Conservation (phyloP, 345 rosid genomes). For the Gossypium mustelinum region DNA sequence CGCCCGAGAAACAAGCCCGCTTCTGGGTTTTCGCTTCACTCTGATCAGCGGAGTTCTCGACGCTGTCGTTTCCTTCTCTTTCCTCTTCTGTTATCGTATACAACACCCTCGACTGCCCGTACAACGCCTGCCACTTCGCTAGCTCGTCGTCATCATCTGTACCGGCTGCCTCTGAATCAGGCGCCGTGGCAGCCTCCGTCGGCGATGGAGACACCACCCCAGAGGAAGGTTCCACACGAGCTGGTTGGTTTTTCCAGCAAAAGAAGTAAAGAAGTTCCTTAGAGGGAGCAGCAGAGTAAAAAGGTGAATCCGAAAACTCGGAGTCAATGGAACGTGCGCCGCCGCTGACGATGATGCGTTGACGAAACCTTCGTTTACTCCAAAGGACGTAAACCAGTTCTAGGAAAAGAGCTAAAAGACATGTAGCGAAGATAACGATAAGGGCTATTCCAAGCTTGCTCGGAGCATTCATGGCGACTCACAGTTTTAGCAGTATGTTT, state of each 20-base stretch:
- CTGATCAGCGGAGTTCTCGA: not conserved
- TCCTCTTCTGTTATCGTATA: constrained; percentile 74
- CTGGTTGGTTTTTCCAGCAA: constrained; percentile 52
- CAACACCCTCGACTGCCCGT: constrained; percentile 56
- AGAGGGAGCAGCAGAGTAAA: constrained; percentile 33
- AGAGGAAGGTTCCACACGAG: constrained; percentile 40
- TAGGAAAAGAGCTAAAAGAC: constrained; percentile 31
- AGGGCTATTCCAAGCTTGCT: constrained; percentile 38
- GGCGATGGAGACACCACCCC: constrained; percentile 23
- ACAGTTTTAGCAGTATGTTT: not conserved
- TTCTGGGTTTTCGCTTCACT: constrained; percentile 8
- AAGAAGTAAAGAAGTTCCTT: constrained; percentile 80
- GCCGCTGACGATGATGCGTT: constrained; percentile 25
- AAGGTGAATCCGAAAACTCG: constrained; percentile 20
- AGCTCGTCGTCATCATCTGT: constrained; percentile 28
- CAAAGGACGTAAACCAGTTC: constrained; percentile 50
- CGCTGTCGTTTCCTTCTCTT: constrained; percentile 33
- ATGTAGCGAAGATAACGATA: constrained; percentile 37
- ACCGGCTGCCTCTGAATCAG: constrained; percentile 2
- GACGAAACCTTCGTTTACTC: constrained; percentile 39
- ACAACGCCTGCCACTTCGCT: constrained; percentile 35
- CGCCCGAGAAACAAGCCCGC: not conserved
- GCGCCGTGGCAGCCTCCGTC: not conserved
- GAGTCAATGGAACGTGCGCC: constrained; percentile 8
- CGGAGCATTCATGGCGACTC: constrained; percentile 33